phyloP scores from a whole-genome alignment of 2,329 filamentous ascomycete species.

The Ophidiomyces ophidiicola region DNA sequence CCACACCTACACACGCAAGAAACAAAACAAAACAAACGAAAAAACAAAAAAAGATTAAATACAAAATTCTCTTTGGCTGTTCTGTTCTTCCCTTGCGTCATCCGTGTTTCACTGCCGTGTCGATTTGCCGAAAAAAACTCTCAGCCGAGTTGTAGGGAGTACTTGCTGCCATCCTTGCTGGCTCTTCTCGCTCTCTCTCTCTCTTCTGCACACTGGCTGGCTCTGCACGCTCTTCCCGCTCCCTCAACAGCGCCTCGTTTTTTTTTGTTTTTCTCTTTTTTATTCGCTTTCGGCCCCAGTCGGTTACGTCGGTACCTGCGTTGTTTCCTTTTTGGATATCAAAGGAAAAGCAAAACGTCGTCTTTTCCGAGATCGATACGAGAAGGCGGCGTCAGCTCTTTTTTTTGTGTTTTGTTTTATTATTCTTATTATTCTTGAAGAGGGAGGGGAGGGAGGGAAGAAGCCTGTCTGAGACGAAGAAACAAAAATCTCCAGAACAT shows the following conservation, averaged over 20 bases:
- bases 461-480: not conserved
- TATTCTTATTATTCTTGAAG: not conserved
- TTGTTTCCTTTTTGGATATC: slow-evolving; percentile 4
- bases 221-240: too few species aligned
- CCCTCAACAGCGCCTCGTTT: not conserved
- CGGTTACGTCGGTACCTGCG: slow-evolving; percentile 7
- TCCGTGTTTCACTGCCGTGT: not conserved
- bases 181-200: too few species aligned
- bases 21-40: too few species aligned
- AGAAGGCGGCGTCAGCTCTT: not conserved
- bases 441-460: not conserved
- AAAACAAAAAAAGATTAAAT: too few species aligned
- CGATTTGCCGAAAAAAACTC: not conserved
- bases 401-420: not conserved
- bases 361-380: slow-evolving; percentile 7
- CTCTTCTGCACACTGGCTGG: too few species aligned
- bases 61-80: too few species aligned
- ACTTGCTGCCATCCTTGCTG: too few species aligned
- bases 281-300: not conserved
- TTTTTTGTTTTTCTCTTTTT: not conserved
- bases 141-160: not conserved
- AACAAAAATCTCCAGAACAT: too few species aligned
- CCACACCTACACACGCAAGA: too few species aligned
- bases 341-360: not conserved
- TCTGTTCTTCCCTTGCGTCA: slow-evolving; percentile 8